These are phyloP conservation scores for Exsudoporus floridanus DNA, from an alignment of 1,284 basidiomycete species.

Conservation along the genomic window DNA sequence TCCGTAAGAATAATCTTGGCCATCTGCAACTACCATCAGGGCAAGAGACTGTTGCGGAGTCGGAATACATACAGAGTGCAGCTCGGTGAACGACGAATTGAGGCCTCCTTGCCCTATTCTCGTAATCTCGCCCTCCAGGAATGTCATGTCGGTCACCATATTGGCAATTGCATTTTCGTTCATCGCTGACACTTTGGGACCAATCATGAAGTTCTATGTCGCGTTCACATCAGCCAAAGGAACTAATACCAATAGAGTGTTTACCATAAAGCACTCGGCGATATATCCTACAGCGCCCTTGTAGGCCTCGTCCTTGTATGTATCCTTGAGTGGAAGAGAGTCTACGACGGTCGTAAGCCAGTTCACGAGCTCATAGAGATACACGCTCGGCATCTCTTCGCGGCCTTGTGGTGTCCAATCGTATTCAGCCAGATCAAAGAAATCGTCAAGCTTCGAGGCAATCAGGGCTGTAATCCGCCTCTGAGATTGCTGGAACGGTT, in stretches of 20 bases:
- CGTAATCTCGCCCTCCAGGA: slow-evolving; percentile 81
- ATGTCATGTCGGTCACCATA: slow-evolving; percentile 79
- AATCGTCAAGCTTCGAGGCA: slow-evolving; percentile 92
- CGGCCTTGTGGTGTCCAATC: slow-evolving; percentile 79
- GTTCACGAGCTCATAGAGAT: slow-evolving; percentile 92
- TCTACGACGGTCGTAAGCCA: slow-evolving; percentile 98
- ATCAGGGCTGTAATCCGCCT: slow-evolving; percentile 83
- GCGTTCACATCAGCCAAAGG: slow-evolving; percentile 6
- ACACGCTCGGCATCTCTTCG: slow-evolving; percentile 82
- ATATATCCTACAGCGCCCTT: slow-evolving; percentile 84
- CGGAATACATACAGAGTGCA: slow-evolving; percentile 65
- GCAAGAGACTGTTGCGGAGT: neutral
- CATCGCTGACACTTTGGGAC: slow-evolving; percentile 74
- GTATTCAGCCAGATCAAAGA: slow-evolving; percentile 93
- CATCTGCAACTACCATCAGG: slow-evolving; percentile 51
- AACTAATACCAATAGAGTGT: neutral
- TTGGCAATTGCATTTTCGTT: slow-evolving; percentile 89
- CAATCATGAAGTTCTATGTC: slow-evolving; percentile 71
- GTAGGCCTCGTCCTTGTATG: slow-evolving; percentile 87
- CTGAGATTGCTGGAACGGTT: slow-evolving; percentile 70
- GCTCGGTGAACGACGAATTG: slow-evolving; percentile 74
- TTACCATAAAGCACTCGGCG: slow-evolving; percentile 82
- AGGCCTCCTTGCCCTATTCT: slow-evolving; percentile 71
- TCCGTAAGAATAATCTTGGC: slow-evolving; percentile 74
- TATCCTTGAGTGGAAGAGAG: slow-evolving; percentile 81